Percentiles rank a stretch among this genome's conserved stretches.
These are phyloP conservation scores for Saturnispora gosingensis DNA, from an alignment of 805 yeast genomes.

Conservation along the genomic window DNA sequence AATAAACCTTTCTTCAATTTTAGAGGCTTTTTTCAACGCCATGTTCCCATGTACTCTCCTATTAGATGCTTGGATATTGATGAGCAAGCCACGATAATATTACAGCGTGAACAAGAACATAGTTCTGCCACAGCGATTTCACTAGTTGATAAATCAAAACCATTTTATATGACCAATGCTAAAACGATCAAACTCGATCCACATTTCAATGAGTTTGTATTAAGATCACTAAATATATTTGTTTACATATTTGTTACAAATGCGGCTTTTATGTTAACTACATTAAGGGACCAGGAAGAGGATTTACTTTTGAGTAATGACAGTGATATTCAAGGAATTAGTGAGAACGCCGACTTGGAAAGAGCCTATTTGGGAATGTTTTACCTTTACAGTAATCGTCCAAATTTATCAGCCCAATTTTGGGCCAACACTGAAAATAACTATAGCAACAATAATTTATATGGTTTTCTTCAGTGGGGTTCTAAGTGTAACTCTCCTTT, in stretches of 20 bases:
- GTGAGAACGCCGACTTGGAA: constrained; percentile 77
- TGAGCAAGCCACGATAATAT: constrained; percentile 30
- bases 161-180: constrained; percentile 18
- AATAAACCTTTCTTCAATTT: constrained; percentile 45
- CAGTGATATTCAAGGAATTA: constrained; percentile 49
- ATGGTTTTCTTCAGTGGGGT: constrained; percentile 87
- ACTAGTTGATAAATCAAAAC: constrained; percentile 22
- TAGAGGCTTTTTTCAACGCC: constrained; percentile 55
- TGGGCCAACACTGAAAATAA: constrained; percentile 45
- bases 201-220: constrained; percentile 30
- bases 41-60: constrained; percentile 50
- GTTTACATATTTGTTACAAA: constrained; percentile 49
- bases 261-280: constrained; percentile 57
- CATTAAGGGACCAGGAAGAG: constrained; percentile 64
- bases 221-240: constrained; percentile 39
- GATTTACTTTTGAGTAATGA: constrained; percentile 50
- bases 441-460: constrained; percentile 44
- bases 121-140: constrained; percentile 22
- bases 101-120: constrained; percentile 19
- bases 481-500: constrained; percentile 66
- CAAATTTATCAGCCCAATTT: constrained; percentile 45
- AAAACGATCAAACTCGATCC: constrained; percentile 15
- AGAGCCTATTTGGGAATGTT: constrained; percentile 72
- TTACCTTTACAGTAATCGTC: constrained; percentile 56
- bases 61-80: constrained; percentile 44